Evolutionary conservation across 2,329 filamentous ascomycete genomes (phyloP).

Genomic region (Xylariaceae sp.): DNA sequence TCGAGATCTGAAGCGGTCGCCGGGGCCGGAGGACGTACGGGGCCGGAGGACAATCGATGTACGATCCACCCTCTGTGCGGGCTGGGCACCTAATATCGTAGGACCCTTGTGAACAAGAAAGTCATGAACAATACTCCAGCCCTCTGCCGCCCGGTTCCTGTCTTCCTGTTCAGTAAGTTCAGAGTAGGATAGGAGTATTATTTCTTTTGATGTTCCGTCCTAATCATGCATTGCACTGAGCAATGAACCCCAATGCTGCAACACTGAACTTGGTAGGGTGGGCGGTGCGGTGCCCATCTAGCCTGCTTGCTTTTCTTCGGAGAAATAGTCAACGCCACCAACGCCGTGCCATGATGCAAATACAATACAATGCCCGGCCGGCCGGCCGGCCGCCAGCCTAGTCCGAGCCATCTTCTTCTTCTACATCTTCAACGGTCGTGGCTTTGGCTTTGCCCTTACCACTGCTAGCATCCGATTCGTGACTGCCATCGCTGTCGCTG

Average conservation of each 20-base stretch:
- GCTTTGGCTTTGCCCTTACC: constrained; percentile 25
- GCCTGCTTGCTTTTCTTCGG: not conserved
- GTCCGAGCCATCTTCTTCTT: constrained; percentile 20
- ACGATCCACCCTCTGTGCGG: no score
- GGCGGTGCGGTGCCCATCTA: constrained; percentile 2
- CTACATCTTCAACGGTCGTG: constrained; percentile 28
- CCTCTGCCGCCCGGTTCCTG: no score
- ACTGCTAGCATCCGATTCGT: constrained; percentile 12
- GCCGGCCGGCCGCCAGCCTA: constrained; percentile 10
- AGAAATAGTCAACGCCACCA: constrained; percentile 25
- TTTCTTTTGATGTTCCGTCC: constrained; percentile 4
- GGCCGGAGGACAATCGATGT: no score
- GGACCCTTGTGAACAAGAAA: no score
- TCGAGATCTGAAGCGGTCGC: no score
- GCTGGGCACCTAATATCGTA: no score
- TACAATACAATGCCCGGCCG: constrained; percentile 23
- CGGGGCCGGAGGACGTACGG: no score
- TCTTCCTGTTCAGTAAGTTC: no score
- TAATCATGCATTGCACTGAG: constrained; percentile 4
- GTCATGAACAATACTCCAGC: no score
- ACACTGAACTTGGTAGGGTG: constrained; percentile 1
- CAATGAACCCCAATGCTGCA: constrained; percentile 8
- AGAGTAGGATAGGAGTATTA: not conserved
- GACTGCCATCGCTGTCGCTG: constrained; percentile 15
- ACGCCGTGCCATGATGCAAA: constrained; percentile 31